Evolutionary conservation across 108 stramenopile species (phyloP), one percentile per base, ranked within the genome.

Genomic region (Pseudonitzschia pungens): DNA sequence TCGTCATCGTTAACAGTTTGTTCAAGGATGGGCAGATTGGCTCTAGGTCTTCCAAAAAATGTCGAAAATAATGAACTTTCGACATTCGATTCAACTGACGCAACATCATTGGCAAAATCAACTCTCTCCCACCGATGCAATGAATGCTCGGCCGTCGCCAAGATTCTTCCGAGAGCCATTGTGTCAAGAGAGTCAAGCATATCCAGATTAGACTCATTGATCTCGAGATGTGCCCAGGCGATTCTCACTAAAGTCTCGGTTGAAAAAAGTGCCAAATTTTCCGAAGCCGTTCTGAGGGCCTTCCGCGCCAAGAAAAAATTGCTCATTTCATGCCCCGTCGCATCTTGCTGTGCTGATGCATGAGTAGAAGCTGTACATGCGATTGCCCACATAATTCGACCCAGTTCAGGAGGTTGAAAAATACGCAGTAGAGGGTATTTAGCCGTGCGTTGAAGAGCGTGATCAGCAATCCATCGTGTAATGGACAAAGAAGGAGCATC

Each of bases 361-460:
- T 78, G 42, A 9, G 71, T 60, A 54, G 79, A 77, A 29, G 71
- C 9, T 54, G 74, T 56, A 43, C 53, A 71, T 7, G 75, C 72
- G 26, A 87, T 33, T 5, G 86, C 81, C 83, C 83, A 87, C 41
- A 80, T 41, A 31, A 87, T 69, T 27, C 86, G 56, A 48, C 83
- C 74, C 3, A 87, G 66, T 54, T 87, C 86, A 5, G 78, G 86
- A 6, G 86, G 80, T 22, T 80, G 78, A 56, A 84, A 77, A 9
- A 56, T 36, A 14, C 72, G 52, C 10, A 82, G 68, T 7, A 76
- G 7, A 7, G 22, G 0, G 45, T 67, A 24, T n/a, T 50, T 67
- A 8, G 27, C 44, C 24, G 45, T 44, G 27, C 57, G 42, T 36
- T 74, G 33, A 36, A 57, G 63, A 22, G 73, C 54, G 12, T 40